Conservation (phyloP, 2,329 filamentous ascomycete species). For the Hypoxylon sp. region DNA sequence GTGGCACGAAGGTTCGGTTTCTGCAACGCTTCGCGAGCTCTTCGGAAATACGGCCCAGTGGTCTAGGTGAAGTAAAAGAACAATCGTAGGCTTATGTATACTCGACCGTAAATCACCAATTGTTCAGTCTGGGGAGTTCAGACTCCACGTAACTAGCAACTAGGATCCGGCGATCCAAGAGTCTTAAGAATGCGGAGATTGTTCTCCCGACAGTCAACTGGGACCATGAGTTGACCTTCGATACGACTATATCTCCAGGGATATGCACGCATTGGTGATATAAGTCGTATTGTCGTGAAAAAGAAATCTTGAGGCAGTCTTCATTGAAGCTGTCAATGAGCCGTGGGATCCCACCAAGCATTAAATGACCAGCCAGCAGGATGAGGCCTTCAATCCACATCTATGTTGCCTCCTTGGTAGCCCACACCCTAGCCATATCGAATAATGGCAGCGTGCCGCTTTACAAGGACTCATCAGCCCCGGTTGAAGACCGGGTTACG, state of each 20-base stretch:
- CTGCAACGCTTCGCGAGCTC: conserved; percentile 12
- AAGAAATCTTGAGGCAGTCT: background rate
- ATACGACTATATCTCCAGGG: conserved; percentile 35
- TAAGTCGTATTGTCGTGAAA: conserved; percentile 16
- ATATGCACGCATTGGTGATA: conserved; percentile 22
- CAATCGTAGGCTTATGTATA: background rate
- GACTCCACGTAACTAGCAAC: conserved; percentile 2
- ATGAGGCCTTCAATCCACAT: conserved; percentile 44
- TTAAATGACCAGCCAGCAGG: conserved; percentile 29
- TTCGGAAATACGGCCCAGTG: conserved; percentile 21
- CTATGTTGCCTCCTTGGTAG: conserved; percentile 39
- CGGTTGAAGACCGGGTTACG: conserved; percentile 74
- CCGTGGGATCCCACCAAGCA: conserved; percentile 12
- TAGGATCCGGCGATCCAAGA: conserved; percentile 8
- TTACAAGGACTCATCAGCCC: conserved; percentile 75
- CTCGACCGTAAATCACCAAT: background rate
- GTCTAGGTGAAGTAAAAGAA: conserved; percentile 10
- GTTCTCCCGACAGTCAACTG: conserved; percentile 32
- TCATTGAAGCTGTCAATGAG: background rate
- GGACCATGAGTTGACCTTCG: conserved; percentile 7
- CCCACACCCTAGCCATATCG: conserved; percentile 34
- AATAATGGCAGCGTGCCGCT: conserved; percentile 53
- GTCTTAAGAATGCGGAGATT: conserved; percentile 34
- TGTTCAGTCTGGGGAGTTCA: background rate
- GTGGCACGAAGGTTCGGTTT: conserved; percentile 6